phyloP scores from a whole-genome alignment of 139 green algal genomes.

The Protoeuglena noctilucae region DNA sequence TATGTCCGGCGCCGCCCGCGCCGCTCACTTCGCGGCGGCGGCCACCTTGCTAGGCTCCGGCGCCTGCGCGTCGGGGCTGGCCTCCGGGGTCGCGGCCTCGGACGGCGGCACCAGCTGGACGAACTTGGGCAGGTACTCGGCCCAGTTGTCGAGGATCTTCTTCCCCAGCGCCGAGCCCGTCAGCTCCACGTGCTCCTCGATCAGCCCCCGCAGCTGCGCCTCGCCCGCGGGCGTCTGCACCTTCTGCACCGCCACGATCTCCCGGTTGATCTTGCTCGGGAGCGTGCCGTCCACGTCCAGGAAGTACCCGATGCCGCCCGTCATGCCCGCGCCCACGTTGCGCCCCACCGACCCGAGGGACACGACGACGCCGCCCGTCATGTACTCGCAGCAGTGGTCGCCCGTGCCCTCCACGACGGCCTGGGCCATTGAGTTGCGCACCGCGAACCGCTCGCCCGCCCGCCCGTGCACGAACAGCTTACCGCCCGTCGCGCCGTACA shows the following conservation, averaged over 20 bases:
- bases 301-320: slow-evolving; percentile 93
- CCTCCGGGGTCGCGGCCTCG: slow-evolving; percentile 39
- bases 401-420: slow-evolving; percentile 89
- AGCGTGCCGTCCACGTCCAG: slow-evolving; percentile 84
- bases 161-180: slow-evolving; percentile 59
- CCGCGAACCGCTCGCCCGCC: slow-evolving; percentile 59
- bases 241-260: slow-evolving; percentile 90
- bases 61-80: slow-evolving; percentile 16
- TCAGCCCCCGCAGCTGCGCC: slow-evolving; percentile 65
- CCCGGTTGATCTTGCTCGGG: slow-evolving; percentile 59
- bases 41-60: no score
- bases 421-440: slow-evolving; percentile 82
- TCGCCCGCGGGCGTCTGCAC: slow-evolving; percentile 65
- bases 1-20: no score
- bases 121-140: slow-evolving; percentile 56
- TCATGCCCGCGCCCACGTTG: slow-evolving; percentile 97
- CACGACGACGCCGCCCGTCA: slow-evolving; percentile 71
- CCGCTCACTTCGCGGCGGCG: no score
- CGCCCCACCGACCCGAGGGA: slow-evolving; percentile 63
- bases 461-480: slow-evolving; percentile 80
- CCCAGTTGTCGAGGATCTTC: slow-evolving; percentile 67
- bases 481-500: slow-evolving; percentile 94
- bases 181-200: slow-evolving; percentile 60
- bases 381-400: slow-evolving; percentile 99
- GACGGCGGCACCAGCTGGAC: slow-evolving; percentile 93